Base-by-base conservation (phyloP, 2,329 filamentous ascomycete species). In the Cryphonectria nitschkei region DNA sequence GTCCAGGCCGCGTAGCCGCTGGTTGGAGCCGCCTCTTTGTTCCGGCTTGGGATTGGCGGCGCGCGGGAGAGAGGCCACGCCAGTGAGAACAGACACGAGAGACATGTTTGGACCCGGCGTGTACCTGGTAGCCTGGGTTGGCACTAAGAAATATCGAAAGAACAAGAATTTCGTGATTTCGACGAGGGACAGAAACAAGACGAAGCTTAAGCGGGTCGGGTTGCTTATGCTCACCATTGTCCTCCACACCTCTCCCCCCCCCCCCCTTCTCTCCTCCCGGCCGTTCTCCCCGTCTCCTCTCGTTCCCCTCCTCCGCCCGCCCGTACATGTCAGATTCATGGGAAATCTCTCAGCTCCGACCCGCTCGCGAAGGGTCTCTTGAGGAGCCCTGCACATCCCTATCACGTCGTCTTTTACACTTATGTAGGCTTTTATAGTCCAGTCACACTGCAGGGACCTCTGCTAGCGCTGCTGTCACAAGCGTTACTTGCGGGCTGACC, bases 381-480 rank as follows among this genome's bases (percentile, higher is more conserved):
- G 13, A 3, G 22, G 22, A 50, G 46, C 46, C 46, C 22, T 50
- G 46, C 46, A 22, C 22, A 19, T 50, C 3, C 46, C 46, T 50
- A 50, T n/a, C 46, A 50, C 46, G 46, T 50, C 46, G 46, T n/a
- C 46, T n/a, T 50, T 3, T 50, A 7, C 22, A 50, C n/a, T 41
- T 41, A 63, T 26, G 60, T 41, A 63, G 60, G 60, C 60, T 41
- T 11, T 26, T 34, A 61, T 39, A n/a, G 26, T 13, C 14, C 58
- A 61, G 58, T 61, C 29, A 61, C 58, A 61, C 58, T 61, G 58
- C 58, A 61, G 58, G 58, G 32, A 34, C 58, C 58, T 37, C 11
- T 22, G 19, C 34, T 62, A 39, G 60, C 60, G 34, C 56, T n/a
- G 41, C 13, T 16, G 22, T 64, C 26, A n/a, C 19, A 64, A 19